Percentiles rank a stretch among this genome's conserved stretches.
These are phyloP conservation scores for Buddleja alternifolia DNA, from an alignment of 257 asterid genomes.

Conservation along the genomic window DNA sequence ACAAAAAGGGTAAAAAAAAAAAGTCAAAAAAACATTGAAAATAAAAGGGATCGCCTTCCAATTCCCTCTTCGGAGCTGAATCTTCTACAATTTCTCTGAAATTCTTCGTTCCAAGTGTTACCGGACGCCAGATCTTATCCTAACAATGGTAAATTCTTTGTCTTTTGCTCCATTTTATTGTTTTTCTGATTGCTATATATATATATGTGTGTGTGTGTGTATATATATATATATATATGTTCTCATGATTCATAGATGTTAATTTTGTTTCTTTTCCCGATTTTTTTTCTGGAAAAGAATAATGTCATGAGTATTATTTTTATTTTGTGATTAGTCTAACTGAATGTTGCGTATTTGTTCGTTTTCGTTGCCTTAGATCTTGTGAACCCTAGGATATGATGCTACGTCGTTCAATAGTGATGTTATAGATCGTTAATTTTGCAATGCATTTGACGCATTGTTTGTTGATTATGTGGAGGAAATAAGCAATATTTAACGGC, in stretches of 20 bases:
- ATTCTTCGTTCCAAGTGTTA: constrained; percentile 11
- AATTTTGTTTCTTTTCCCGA: too few species aligned
- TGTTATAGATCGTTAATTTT: constrained; percentile 12
- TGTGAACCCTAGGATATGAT: constrained; percentile 7
- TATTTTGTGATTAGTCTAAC: background rate
- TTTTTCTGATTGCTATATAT: too few species aligned
- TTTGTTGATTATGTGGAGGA: too few species aligned
- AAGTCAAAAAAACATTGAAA: background rate
- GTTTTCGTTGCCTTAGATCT: background rate
- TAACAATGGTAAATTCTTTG: constrained; percentile 25
- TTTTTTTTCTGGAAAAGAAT: too few species aligned
- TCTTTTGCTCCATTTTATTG: background rate
- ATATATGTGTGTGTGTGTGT: too few species aligned
- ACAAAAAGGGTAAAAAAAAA: background rate
- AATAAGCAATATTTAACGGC: too few species aligned
- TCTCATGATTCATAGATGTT: background rate
- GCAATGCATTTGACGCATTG: background rate
- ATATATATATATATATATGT: too few species aligned
- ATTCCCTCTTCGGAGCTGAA: constrained; percentile 27
- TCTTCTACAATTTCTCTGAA: background rate
- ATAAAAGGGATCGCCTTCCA: constrained; percentile 19
- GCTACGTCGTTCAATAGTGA: background rate
- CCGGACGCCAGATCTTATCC: constrained; percentile 32
- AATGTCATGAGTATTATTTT: background rate
- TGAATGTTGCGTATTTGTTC: background rate